Conservation (phyloP, 345 rosid species). For the Eucalyptus rudis region DNA sequence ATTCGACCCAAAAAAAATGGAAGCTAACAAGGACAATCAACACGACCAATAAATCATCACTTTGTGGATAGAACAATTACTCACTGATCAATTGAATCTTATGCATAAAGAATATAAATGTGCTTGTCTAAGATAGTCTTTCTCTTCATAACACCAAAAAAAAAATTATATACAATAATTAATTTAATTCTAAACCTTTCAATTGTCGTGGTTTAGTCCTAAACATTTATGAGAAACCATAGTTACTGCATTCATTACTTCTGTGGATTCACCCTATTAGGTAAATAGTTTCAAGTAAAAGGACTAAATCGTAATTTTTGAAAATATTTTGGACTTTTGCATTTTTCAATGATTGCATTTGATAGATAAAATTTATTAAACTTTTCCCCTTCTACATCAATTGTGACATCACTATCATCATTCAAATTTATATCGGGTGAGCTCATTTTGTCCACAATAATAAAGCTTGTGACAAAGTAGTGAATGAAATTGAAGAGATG, state of each 20-base stretch:
- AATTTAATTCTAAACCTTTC: background rate
- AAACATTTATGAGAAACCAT: background rate
- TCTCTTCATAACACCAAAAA: too few relatives aligned
- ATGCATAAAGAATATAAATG: background rate
- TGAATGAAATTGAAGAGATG: background rate
- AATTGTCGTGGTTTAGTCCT: background rate
- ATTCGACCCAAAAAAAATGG: background rate
- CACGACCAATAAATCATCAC: fast-evolving
- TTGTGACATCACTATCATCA: background rate
- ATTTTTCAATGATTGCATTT: background rate
- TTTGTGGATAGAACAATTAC: too few relatives aligned
- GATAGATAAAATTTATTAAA: background rate
- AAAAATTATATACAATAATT: too few relatives aligned
- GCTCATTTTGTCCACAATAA: background rate
- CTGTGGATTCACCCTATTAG: background rate
- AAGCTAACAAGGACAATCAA: background rate
- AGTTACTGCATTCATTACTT: background rate
- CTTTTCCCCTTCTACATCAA: background rate
- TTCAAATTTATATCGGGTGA: background rate
- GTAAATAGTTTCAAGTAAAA: background rate
- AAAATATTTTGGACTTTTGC: background rate
- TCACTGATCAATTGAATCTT: too few relatives aligned
- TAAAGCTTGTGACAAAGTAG: background rate
- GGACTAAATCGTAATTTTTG: background rate
- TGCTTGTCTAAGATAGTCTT: background rate